Evolutionary conservation across 805 yeast genomes (phyloP), one percentile per base, ranked within the genome.

Genomic region (Kluyveromyces starmeri): DNA sequence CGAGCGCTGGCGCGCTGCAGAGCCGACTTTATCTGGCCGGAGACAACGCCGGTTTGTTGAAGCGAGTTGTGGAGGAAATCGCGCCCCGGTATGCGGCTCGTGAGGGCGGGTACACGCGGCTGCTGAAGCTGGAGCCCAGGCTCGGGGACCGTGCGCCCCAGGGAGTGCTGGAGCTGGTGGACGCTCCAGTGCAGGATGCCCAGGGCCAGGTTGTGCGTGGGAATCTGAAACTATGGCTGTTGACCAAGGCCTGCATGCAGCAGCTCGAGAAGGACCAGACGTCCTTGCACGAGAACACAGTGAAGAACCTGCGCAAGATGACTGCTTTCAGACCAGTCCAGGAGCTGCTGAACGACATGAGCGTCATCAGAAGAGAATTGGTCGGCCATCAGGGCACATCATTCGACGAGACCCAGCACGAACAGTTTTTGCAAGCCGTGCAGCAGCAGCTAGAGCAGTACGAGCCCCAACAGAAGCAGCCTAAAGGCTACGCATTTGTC

Each of bases 71-170:
- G 40, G 70, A 67, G 12, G 84, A 73, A 27, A 64, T 88, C 26
- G 72, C 75, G 4, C 66, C 72, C 27, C 67, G 94, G 38, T 88
- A 82, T 51, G 50, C 63, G 4, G 49, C 59, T 16, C 72, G 95
- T 61, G 52, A 59, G 1, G 83, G 85, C 41, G 96, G 96, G 1
- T 89, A 79, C 62, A 85, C 96, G 3, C 73, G 97, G 46, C 73
- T 89, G 35, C 62, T 86, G 42, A 78, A 73, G 46, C 64, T 92
- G 41, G 97, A 92, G 58, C 85, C 88, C 12, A 70, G 97, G 45
- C 58, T 79, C 30, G 88, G 92, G 37, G 98, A 92, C 55, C 81
- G 77, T 41, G 95, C 96, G 0, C 88, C 88, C 20, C 92, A 83
- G 68, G 78, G 92, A 1, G 77, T 88, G 7, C 52, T 92, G 35